Conservation (phyloP, 2,329 filamentous ascomycete genomes). For the Eutypella sp. region DNA sequence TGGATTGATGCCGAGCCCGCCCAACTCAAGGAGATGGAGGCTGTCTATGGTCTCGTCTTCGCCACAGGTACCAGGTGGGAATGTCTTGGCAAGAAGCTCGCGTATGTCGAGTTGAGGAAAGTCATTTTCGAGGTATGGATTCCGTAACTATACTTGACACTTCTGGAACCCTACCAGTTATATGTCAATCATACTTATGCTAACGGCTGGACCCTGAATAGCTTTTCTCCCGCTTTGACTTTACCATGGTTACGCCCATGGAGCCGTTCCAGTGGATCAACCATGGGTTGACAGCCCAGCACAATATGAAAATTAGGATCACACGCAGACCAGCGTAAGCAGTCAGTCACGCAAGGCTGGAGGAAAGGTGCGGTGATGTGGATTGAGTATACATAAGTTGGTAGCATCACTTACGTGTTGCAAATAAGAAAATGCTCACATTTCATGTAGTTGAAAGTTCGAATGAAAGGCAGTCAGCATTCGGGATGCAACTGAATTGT, state of each 20-base stretch:
- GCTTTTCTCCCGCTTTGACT: constrained; percentile 23
- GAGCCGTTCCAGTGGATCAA: constrained; percentile 28
- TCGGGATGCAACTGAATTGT: too few relatives aligned
- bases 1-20: constrained; percentile 3
- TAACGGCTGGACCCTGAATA: neutral
- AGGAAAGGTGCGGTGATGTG: too few relatives aligned
- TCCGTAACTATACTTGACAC: neutral
- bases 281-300: neutral
- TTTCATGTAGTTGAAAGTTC: too few relatives aligned
- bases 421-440: too few relatives aligned
- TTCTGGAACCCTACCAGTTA: neutral
- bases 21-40: constrained; percentile 9
- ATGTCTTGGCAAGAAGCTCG: constrained; percentile 10
- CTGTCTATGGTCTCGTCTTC: constrained; percentile 7
- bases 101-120: constrained; percentile 10
- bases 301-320: neutral
- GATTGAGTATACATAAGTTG: too few relatives aligned
- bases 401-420: too few relatives aligned
- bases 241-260: constrained; percentile 19
- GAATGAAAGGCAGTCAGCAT: too few relatives aligned
- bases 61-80: constrained; percentile 9
- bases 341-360: too few relatives aligned
- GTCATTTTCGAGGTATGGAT: constrained; percentile 9
- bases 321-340: too few relatives aligned
- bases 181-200: neutral